Percentiles rank a stretch among this genome's conserved stretches.
Evolutionary conservation across 345 rosid genomes (phyloP).

Genomic region (Eucalyptus fibrosa): DNA sequence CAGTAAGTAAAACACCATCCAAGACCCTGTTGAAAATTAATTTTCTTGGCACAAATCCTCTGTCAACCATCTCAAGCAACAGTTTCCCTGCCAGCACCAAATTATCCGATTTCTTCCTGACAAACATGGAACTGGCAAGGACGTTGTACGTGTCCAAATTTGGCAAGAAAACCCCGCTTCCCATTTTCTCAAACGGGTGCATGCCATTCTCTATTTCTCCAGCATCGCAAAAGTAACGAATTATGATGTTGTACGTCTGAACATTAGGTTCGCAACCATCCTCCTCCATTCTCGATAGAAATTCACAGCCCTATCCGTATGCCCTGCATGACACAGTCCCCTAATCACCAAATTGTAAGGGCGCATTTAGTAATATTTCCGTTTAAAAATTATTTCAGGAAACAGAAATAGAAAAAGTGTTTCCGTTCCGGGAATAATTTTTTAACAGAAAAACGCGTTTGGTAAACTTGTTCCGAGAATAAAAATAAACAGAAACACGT

Average conservation of each 20-base stretch:
- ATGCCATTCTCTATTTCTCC: slow-evolving; percentile 62
- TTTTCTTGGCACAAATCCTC: slow-evolving; percentile 70
- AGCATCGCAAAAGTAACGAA: slow-evolving; percentile 52
- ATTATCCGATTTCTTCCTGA: slow-evolving; percentile 62
- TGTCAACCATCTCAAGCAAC: slow-evolving; percentile 82
- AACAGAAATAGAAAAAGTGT: too few species aligned
- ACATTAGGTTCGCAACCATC: slow-evolving; percentile 62
- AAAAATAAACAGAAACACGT: too few species aligned
- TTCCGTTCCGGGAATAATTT: too few species aligned
- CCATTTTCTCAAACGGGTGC: slow-evolving; percentile 59
- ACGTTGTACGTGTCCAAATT: slow-evolving; percentile 76
- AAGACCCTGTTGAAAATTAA: slow-evolving; percentile 65
- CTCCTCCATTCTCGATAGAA: slow-evolving; percentile 49
- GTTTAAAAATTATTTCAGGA: too few species aligned
- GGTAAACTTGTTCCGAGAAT: too few species aligned
- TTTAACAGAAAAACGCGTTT: too few species aligned
- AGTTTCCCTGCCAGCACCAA: slow-evolving; percentile 63
- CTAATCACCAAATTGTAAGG: slow-evolving; percentile 72
- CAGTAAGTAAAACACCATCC: slow-evolving; percentile 73
- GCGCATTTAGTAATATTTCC: too few species aligned
- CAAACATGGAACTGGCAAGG: slow-evolving; percentile 78
- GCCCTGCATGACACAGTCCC: slow-evolving; percentile 67
- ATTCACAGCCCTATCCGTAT: slow-evolving; percentile 48
- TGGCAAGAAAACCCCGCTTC: slow-evolving; percentile 51
- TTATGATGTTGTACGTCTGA: slow-evolving; percentile 67